Conservation (phyloP, 495 filamentous ascomycete species). For the Extremus antarcticus region DNA sequence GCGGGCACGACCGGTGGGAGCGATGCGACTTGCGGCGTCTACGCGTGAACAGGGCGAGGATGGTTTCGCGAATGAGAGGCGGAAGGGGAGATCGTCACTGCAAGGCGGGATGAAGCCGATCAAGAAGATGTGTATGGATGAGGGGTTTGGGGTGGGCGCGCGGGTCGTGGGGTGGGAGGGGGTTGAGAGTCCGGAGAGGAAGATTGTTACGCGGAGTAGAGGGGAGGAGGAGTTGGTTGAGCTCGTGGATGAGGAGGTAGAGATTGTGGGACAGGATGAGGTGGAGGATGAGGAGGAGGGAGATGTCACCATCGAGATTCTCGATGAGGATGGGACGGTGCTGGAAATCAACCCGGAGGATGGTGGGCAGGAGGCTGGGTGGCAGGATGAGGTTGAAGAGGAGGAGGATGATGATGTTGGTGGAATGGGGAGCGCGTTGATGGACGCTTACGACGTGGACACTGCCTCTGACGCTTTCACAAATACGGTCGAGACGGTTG, state of each 20-base stretch:
- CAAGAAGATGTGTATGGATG: conserved; percentile 17
- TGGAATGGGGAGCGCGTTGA: neutral
- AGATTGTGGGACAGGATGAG: neutral
- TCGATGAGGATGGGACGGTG: conserved; percentile 1
- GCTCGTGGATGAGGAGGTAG: conserved; percentile 1
- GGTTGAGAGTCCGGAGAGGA: conserved; percentile 11
- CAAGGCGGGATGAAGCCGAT: conserved; percentile 7
- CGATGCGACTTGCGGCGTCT: neutral
- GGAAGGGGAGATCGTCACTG: neutral
- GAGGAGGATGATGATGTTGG: neutral
- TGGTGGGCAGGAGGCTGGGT: conserved; percentile 5
- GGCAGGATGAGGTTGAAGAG: neutral
- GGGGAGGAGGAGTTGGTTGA: neutral
- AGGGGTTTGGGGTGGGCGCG: neutral
- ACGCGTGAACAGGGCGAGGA: neutral
- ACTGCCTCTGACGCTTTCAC: too few relatives aligned
- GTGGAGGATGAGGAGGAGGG: conserved; percentile 7
- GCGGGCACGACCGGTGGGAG: conserved; percentile 3
- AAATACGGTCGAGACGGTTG: too few relatives aligned
- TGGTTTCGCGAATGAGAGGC: neutral
- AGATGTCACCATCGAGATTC: conserved; percentile 2
- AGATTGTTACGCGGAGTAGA: conserved; percentile 18
- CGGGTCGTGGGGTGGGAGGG: conserved; percentile 11
- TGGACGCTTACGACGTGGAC: too few relatives aligned
- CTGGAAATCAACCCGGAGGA: neutral